Conservation (phyloP, 768 basidiomycete species). For the Lentinus brumalis region DNA sequence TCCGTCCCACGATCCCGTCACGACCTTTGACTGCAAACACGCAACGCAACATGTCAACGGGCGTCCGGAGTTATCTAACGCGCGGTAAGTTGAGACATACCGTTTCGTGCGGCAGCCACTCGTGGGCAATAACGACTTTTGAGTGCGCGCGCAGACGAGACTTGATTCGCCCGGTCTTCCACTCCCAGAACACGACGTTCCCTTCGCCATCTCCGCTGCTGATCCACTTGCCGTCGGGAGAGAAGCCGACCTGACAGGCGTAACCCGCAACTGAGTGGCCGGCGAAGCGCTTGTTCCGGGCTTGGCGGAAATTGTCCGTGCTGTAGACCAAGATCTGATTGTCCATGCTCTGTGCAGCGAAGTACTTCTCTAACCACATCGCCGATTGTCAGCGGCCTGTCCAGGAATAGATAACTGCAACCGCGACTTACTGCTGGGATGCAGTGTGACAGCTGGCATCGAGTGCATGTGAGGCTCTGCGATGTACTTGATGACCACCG, state of each 20-base stretch:
- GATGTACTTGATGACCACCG: slow-evolving; percentile 99
- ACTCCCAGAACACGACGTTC: slow-evolving; percentile 98
- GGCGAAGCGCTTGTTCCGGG: slow-evolving; percentile 97
- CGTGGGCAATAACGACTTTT: slow-evolving; percentile 97
- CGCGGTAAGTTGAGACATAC: slow-evolving; percentile 52
- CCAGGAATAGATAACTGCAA: slow-evolving; percentile 1
- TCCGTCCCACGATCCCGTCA: slow-evolving; percentile 98
- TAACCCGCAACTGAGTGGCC: slow-evolving; percentile 98
- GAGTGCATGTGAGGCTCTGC: slow-evolving; percentile 99
- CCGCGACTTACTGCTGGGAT: slow-evolving; percentile 82
- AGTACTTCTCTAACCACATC: slow-evolving; percentile 74
- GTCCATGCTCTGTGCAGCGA: slow-evolving; percentile 96
- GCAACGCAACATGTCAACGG: slow-evolving; percentile 21
- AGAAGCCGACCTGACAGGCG: slow-evolving; percentile 96
- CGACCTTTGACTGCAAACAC: slow-evolving; percentile 79
- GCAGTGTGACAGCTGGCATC: slow-evolving; percentile 96
- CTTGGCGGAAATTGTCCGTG: slow-evolving; percentile 98
- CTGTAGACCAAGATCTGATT: slow-evolving; percentile 98
- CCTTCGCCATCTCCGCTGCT: slow-evolving; percentile 95
- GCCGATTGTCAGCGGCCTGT: background rate
- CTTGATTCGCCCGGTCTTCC: slow-evolving; percentile 97
- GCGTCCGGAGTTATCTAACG: background rate
- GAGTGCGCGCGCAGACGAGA: slow-evolving; percentile 85
- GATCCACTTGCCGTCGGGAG: slow-evolving; percentile 98
- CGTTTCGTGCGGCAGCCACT: slow-evolving; percentile 97